Base-by-base conservation (phyloP, 257 asterid species). In the Thymus mandschuricus region DNA sequence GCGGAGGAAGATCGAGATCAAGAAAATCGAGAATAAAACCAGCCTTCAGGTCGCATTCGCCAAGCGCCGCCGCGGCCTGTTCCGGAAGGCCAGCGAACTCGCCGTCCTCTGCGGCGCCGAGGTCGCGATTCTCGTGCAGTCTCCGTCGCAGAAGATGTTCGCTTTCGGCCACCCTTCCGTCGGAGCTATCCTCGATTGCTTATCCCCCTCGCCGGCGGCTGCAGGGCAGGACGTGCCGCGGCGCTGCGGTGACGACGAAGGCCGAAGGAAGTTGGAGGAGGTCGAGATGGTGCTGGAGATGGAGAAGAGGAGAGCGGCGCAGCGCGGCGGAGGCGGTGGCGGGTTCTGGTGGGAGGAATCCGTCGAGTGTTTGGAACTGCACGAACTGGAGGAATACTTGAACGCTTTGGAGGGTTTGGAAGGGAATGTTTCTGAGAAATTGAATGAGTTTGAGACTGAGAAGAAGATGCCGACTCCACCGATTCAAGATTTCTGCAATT, bases 21-120 rank as follows among this genome's bases (percentile, higher is more conserved):
- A 21, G 21, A 21, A 21, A 21, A 78, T 81, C 11, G 71, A 76
- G 49, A 78, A 76, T 28, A 78, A 57, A 34, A 30, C 44, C 1
- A 73, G 43, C 10, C 33, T 78, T 1, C 79, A 73, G 38, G 86
- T 76, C 0, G 71, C 88, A 0, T 84, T 84, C 68, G 30, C 75
- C 8, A 79, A 81, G 43, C 79, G 82, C 0, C 79, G 84, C 21
- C 2, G 8, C 4, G 88, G 86, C 0, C 59, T 84, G 1, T 84
- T 81, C 72, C 59, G 66, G 3, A 81, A 84, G 15, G 86, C 86
- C 0, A 62, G 76, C n/a, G 86, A 84, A 30, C 79, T 84, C 54
- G 29, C 73, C 66, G 9, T 78, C 52, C 76, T 80, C 56, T 72
- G 76, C 64, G 80, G 79, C 3, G 68, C 83, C 1, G 72, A 70